These are phyloP conservation scores for Bacidia rubella DNA, from an alignment of 495 filamentous ascomycete genomes.

Conservation along the genomic window DNA sequence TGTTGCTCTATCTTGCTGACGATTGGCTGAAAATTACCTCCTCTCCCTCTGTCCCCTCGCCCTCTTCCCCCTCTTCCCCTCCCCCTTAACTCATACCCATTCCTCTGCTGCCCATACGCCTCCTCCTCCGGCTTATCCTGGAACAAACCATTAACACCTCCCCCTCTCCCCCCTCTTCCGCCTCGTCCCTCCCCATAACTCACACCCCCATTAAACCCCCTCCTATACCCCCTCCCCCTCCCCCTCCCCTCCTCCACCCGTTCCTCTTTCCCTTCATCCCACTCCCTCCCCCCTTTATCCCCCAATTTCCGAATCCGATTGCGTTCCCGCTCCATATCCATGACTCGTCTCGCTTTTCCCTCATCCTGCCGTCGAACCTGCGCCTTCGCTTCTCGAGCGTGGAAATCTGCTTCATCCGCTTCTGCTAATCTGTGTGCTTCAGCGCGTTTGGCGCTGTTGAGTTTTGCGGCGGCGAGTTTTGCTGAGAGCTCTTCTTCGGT, in stretches of 20 bases:
- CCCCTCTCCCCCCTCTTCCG: slow-evolving; percentile 1
- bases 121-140: not conserved
- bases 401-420: slow-evolving; percentile 53
- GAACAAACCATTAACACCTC: slow-evolving; percentile 1
- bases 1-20: not conserved
- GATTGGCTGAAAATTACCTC: slow-evolving; percentile 13
- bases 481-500: slow-evolving; percentile 54
- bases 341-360: slow-evolving; percentile 38
- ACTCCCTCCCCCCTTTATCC: slow-evolving; percentile 53
- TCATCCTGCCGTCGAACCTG: slow-evolving; percentile 42
- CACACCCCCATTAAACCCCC: slow-evolving; percentile 50
- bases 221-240: slow-evolving; percentile 28
- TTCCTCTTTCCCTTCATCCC: slow-evolving; percentile 64
- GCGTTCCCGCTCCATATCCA: slow-evolving; percentile 58
- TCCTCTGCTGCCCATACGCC: slow-evolving; percentile 1
- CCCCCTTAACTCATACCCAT: slow-evolving; percentile 6
- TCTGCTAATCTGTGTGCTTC: slow-evolving; percentile 53
- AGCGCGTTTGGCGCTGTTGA: slow-evolving; percentile 42
- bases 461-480: slow-evolving; percentile 43
- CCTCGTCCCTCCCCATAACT: slow-evolving; percentile 7
- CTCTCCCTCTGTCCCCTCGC: slow-evolving; percentile 15
- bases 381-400: slow-evolving; percentile 48
- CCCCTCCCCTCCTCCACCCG: slow-evolving; percentile 35
- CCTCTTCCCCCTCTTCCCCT: slow-evolving; percentile 4
- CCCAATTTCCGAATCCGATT: slow-evolving; percentile 59